A percentile compares a stretch with the other conserved stretches of the same genome.
Conservation (phyloP, 306 rosid species). For the Quillaja saponaria region DNA sequence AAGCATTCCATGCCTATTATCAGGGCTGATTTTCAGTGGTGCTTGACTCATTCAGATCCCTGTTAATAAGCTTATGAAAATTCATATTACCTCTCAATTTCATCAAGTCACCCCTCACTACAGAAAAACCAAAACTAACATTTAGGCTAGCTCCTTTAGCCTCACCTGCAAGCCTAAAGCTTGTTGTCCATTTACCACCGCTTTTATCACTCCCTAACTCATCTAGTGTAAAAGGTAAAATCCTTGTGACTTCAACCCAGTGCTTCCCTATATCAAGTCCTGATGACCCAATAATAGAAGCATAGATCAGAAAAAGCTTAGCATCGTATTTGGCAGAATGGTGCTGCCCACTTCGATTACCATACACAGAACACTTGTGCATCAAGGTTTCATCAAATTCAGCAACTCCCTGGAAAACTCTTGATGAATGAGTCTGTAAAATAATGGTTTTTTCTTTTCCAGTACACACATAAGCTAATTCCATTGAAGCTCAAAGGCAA, state of each 20-base stretch:
- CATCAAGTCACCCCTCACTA: conserved; percentile 41
- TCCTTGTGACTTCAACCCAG: conserved; percentile 67
- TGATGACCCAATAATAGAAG: conserved; percentile 53
- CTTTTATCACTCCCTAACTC: conserved; percentile 65
- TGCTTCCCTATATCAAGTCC: conserved; percentile 56
- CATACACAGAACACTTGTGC: conserved; percentile 58
- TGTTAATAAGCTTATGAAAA: conserved; percentile 37
- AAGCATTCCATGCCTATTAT: conserved; percentile 27
- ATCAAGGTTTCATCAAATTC: conserved; percentile 62
- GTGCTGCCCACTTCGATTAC: conserved; percentile 48
- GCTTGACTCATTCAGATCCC: conserved; percentile 34
- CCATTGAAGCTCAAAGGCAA: conserved; percentile 54
- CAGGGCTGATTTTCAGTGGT: conserved; percentile 27
- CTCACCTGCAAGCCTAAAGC: conserved; percentile 67
- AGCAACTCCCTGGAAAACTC: conserved; percentile 51
- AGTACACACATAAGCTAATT: conserved; percentile 47
- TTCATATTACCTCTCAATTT: conserved; percentile 39
- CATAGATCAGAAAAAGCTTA: conserved; percentile 53
- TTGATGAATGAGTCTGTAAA: conserved; percentile 42
- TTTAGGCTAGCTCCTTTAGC: conserved; percentile 68
- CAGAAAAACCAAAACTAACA: conserved; percentile 73
- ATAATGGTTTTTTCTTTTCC: conserved; percentile 65
- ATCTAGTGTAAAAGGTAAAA: conserved; percentile 66
- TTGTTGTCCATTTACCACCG: conserved; percentile 69
- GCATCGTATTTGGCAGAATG: conserved; percentile 59